These are phyloP conservation scores for Candida tallmaniae DNA, from an alignment of 805 yeast genomes.

Conservation along the genomic window DNA sequence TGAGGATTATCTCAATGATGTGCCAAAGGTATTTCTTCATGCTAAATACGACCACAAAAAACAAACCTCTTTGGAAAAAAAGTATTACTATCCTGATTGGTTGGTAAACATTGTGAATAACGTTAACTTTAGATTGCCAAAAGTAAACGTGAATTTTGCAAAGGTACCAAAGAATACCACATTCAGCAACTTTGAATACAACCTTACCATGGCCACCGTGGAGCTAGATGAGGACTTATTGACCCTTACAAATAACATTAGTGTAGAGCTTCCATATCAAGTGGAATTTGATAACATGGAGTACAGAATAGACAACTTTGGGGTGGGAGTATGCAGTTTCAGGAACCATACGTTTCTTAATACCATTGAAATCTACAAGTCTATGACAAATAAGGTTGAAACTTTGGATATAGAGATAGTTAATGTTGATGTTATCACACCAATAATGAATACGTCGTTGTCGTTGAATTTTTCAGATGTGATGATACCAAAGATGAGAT, in stretches of 20 bases:
- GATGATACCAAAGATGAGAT: not conserved
- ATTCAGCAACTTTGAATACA: not conserved
- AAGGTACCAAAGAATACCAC: no score
- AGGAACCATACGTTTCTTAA: not conserved
- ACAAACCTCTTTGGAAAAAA: not conserved
- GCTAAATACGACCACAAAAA: not conserved
- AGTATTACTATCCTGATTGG: conserved; percentile 14
- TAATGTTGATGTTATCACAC: conserved; percentile 1
- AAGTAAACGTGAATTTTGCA: not conserved
- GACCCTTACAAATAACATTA: not conserved
- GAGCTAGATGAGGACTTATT: not conserved
- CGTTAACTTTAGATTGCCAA: conserved; percentile 5
- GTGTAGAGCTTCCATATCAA: conserved; percentile 2
- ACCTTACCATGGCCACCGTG: not conserved
- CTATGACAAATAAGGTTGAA: no score
- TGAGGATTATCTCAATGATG: not conserved
- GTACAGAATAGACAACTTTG: not conserved
- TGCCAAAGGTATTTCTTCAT: conserved; percentile 1
- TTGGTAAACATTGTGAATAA: conserved; percentile 8
- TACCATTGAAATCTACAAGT: not conserved
- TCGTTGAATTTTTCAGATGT: not conserved
- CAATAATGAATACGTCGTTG: conserved; percentile 2
- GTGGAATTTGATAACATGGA: conserved; percentile 1
- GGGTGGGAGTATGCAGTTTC: conserved; percentile 1
- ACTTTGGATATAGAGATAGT: not conserved